These are phyloP conservation scores for Termitomyces titanicus DNA, from an alignment of 768 basidiomycete species.

Conservation along the genomic window DNA sequence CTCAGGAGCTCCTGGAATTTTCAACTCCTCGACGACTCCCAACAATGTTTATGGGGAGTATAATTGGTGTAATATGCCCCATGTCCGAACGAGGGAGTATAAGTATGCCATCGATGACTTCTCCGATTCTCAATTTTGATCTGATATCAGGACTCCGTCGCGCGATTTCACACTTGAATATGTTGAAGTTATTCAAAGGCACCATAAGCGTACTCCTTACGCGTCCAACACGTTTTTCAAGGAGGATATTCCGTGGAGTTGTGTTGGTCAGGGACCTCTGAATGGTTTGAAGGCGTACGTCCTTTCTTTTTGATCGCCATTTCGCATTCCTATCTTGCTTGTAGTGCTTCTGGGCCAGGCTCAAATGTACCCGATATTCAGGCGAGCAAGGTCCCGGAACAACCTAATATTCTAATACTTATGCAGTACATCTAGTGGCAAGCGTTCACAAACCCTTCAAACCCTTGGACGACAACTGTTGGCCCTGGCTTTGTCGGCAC, in stretches of 20 bases:
- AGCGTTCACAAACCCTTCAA: conserved; percentile 31
- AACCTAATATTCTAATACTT: background rate
- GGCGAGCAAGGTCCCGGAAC: conserved; percentile 13
- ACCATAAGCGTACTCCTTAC: conserved; percentile 53
- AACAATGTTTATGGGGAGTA: conserved; percentile 39
- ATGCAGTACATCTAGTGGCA: conserved; percentile 33
- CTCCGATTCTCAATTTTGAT: background rate
- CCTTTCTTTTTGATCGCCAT: background rate
- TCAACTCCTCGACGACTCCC: conserved; percentile 36
- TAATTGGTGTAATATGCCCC: conserved; percentile 57
- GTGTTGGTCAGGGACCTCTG: conserved; percentile 37
- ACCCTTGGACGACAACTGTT: conserved; percentile 39
- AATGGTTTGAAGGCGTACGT: conserved; percentile 28
- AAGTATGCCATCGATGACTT: conserved; percentile 26
- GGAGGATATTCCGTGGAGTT: conserved; percentile 43
- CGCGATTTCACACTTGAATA: conserved; percentile 36
- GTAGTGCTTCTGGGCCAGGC: conserved; percentile 23
- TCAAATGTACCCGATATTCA: conserved; percentile 30
- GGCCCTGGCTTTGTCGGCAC: conserved; percentile 42
- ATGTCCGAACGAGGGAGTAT: conserved; percentile 42
- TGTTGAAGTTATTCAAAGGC: conserved; percentile 49
- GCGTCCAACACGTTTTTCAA: conserved; percentile 47
- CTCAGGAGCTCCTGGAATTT: conserved; percentile 44
- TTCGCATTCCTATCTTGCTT: background rate
- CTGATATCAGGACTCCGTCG: conserved; percentile 29